phyloP scores from a whole-genome alignment of 345 rosid species.

The Fremontodendron californicum region DNA sequence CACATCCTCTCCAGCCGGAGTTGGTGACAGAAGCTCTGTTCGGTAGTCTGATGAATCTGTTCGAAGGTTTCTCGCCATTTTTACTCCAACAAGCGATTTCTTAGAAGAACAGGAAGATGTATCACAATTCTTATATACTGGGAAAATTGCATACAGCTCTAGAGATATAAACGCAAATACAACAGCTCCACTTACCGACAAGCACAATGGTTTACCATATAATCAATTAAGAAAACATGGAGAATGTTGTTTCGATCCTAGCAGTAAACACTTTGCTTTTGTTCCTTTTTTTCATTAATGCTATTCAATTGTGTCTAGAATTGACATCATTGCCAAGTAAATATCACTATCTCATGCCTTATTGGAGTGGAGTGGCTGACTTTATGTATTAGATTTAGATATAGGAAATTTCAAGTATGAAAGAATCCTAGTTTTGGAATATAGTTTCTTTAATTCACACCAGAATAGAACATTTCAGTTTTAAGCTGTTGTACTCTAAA shows the following conservation, averaged over 20 bases:
- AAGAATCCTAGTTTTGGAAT: conserved; percentile 14
- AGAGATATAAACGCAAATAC: background rate
- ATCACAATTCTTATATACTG: background rate
- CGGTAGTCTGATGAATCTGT: conserved; percentile 38
- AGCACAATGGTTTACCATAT: background rate
- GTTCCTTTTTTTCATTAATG: background rate
- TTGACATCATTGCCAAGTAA: background rate
- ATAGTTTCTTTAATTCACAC: conserved; percentile 9
- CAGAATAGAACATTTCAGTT: background rate
- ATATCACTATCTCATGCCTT: conserved; percentile 6
- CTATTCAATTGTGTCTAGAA: background rate
- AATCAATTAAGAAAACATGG: conserved; percentile 15
- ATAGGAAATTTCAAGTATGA: conserved; percentile 7
- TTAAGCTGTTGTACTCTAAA: background rate
- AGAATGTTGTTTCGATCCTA: conserved; percentile 13
- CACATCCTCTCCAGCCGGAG: conserved; percentile 18
- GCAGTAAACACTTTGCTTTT: background rate
- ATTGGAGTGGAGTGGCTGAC: background rate
- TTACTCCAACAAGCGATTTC: background rate
- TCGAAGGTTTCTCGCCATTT: conserved; percentile 27
- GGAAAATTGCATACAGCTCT: background rate
- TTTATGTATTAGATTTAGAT: background rate
- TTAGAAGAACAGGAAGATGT: conserved; percentile 3
- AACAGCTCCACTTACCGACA: conserved; percentile 13
- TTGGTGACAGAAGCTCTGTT: conserved; percentile 47